Evolutionary conservation across 345 rosid species (phyloP).

Genomic region (Anacardium occidentale): DNA sequence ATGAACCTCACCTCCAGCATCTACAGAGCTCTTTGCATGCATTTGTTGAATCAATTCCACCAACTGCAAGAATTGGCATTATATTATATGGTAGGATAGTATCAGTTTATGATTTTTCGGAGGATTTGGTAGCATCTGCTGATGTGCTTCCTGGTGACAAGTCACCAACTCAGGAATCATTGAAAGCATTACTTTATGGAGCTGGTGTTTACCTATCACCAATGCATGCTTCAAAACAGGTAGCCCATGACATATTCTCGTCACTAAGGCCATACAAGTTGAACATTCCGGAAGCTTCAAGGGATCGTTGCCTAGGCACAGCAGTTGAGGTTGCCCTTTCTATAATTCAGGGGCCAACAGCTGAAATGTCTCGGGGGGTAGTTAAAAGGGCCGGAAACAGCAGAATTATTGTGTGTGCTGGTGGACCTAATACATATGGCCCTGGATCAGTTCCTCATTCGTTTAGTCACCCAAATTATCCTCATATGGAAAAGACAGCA

Average conservation of each 20-base stretch:
- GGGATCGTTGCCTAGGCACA: conserved; percentile 87
- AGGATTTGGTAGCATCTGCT: conserved; percentile 88
- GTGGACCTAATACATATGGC: conserved; percentile 93
- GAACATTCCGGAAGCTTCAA: conserved; percentile 73
- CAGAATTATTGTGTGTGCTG: conserved; percentile 87
- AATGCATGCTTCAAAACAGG: conserved; percentile 91
- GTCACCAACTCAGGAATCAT: conserved; percentile 67
- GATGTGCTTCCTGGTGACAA: conserved; percentile 93
- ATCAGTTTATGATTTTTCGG: conserved; percentile 90
- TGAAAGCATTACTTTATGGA: conserved; percentile 86
- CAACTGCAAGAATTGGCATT: conserved; percentile 80
- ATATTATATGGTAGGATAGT: conserved; percentile 77
- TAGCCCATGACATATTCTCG: conserved; percentile 87
- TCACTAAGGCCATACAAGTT: conserved; percentile 81
- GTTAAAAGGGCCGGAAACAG: conserved; percentile 90
- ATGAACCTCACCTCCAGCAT: conserved; percentile 93
- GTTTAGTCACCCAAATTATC: conserved; percentile 79
- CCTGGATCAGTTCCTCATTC: conserved; percentile 94
- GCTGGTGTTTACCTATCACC: conserved; percentile 88
- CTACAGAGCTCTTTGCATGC: conserved; percentile 98
- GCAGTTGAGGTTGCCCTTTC: conserved; percentile 96
- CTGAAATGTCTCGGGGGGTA: conserved; percentile 82
- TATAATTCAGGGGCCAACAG: conserved; percentile 89
- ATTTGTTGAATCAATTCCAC: conserved; percentile 79
- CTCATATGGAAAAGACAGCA: conserved; percentile 81